Evolutionary conservation across 768 basidiomycete species (phyloP).

Genomic region (Rhodosporidiobolus sp.): DNA sequence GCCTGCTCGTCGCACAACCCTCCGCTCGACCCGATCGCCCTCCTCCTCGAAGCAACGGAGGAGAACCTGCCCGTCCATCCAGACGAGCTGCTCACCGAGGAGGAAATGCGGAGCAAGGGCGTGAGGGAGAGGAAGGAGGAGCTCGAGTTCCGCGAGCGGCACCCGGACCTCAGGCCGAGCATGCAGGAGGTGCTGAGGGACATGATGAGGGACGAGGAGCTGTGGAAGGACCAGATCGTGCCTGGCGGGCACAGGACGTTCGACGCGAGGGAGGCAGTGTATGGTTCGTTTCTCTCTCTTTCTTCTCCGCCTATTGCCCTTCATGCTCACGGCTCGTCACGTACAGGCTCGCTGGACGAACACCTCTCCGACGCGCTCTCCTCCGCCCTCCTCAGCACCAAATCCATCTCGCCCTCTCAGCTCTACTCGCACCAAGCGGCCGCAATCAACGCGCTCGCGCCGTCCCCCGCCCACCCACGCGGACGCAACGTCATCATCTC

Average conservation of each 20-base stretch:
- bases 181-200: conserved; percentile 62
- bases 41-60: conserved; percentile 65
- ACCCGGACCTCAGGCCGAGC: conserved; percentile 56
- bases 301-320: not conserved
- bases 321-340: not conserved
- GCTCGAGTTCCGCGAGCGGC: conserved; percentile 39
- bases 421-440: conserved; percentile 69
- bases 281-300: conserved; percentile 52
- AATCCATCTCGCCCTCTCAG: conserved; percentile 56
- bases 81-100: conserved; percentile 25
- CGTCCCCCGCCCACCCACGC: conserved; percentile 52
- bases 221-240: conserved; percentile 70
- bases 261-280: conserved; percentile 56
- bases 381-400: conserved; percentile 59
- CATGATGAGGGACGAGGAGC: conserved; percentile 53
- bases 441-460: conserved; percentile 57
- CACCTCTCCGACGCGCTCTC: conserved; percentile 61
- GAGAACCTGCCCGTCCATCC: conserved; percentile 72
- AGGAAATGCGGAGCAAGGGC: conserved; percentile 21
- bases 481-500: conserved; percentile 77
- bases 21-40: conserved; percentile 60
- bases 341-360: conserved; percentile 52
- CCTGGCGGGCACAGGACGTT: conserved; percentile 56
- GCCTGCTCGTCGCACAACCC: conserved; percentile 41
- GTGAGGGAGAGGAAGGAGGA: conserved; percentile 37